phyloP scores from a whole-genome alignment of 371 early-diverging fungal species.

The Apophysomyces variabilis region DNA sequence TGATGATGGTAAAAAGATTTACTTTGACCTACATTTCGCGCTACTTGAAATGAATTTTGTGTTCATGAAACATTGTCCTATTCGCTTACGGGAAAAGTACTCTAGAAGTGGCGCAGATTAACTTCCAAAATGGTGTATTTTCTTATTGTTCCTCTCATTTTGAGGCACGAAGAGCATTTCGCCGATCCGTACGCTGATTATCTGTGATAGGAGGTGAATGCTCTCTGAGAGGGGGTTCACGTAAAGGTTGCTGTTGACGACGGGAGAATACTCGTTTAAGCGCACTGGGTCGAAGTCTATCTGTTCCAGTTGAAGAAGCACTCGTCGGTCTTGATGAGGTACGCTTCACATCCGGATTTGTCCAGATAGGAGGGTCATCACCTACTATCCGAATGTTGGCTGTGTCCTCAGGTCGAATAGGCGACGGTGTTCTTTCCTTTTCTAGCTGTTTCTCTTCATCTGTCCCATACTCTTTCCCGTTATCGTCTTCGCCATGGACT shows the following conservation, averaged over 20 bases:
- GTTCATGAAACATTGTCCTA: too few species aligned
- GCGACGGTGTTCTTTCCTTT: not conserved
- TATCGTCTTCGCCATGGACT: not conserved
- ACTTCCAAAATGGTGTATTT: too few species aligned
- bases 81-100: too few species aligned
- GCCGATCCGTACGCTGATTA: constrained; percentile 14
- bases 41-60: too few species aligned
- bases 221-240: not conserved
- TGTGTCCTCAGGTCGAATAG: not conserved
- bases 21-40: too few species aligned
- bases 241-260: constrained; percentile 6
- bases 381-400: not conserved
- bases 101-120: too few species aligned
- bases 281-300: not conserved
- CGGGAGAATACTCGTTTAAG: constrained; percentile 20
- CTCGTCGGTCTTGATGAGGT: not conserved
- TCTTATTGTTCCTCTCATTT: constrained; percentile 12
- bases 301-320: not conserved
- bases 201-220: not conserved
- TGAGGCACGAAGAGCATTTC: constrained; percentile 21
- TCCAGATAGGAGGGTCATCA: not conserved
- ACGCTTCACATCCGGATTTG: constrained; percentile 1
- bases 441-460: not conserved
- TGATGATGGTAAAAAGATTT: too few species aligned
- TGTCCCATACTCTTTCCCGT: not conserved